Base-by-base conservation (phyloP, 2,329 filamentous ascomycete species). In the Pseudocercospora fuligena region DNA sequence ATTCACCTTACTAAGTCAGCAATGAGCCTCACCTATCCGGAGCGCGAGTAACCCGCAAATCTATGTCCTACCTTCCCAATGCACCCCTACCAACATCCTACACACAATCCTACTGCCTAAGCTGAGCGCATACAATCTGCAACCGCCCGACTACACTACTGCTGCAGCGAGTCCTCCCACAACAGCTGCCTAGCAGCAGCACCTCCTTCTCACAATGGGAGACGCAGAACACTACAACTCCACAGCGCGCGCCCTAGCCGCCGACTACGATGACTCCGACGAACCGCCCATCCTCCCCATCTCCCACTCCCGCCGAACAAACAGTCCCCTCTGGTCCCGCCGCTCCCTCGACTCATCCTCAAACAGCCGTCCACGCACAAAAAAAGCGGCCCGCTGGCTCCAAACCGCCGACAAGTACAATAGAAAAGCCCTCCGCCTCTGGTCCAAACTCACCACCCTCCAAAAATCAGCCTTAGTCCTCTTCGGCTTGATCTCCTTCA, bases 381-480 rank as follows among this genome's bases (percentile, higher is more conserved):
- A 80, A 77, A 79, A 46, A 80, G 82, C n/a, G n/a, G n/a, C 63
- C 27, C 64, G 59, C 66, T 75, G 83, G 63, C 74, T 82, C 67
- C 78, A 76, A 51, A 80, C 78, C 19, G 79, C 81, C 57, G 76
- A 81, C 65, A 80, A 83, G 69, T 73, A 84, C 36, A 82, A 83
- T 66, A 78, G 80, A 9, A 78, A 83, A 66, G 76, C 82, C 29
- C 59, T 84, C 54, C 79, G 80, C 65, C 80, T 85, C 54, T 91
- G 87, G 80, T 78, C 83, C 69, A 81, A 80, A 69, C 82, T 92
- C 61, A 82, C 86, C 14, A 82, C 86, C 0, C 74, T 88, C 64
- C 90, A 96, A 78, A 87, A 87, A 72, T 78, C 88, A 6, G 82
- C 89, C 21, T 82, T 89, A 21, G 78, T 85, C 12, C 66, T 84